These are phyloP conservation scores for Leccinum aurantiacum DNA, from an alignment of 768 basidiomycete genomes.

Conservation along the genomic window DNA sequence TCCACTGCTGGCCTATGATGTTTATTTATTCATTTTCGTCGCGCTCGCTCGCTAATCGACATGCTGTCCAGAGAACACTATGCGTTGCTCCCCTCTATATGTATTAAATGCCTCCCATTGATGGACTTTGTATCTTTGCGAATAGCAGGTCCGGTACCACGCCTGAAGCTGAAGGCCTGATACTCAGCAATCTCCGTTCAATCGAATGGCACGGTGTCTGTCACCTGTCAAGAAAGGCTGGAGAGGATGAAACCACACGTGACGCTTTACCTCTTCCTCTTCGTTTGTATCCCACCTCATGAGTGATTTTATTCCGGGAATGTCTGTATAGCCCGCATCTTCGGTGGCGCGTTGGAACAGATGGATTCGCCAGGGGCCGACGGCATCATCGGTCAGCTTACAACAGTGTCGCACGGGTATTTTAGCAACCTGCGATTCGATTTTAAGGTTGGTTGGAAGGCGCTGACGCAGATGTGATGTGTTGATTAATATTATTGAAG, in stretches of 20 bases:
- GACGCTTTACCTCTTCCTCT: constrained; percentile 22
- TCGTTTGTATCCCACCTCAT: constrained; percentile 20
- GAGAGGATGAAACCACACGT: constrained; percentile 24
- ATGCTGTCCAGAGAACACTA: constrained; percentile 12
- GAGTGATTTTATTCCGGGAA: constrained; percentile 17
- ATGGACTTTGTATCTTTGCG: constrained; percentile 27
- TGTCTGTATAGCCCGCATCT: constrained; percentile 19
- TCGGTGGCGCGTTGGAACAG: constrained; percentile 15
- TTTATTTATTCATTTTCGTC: neutral
- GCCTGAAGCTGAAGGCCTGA: constrained; percentile 10
- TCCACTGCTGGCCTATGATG: neutral
- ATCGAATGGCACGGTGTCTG: constrained; percentile 9
- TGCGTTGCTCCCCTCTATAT: constrained; percentile 22
- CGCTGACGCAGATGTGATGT: constrained; percentile 16
- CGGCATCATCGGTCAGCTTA: constrained; percentile 12
- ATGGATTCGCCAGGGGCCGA: constrained; percentile 17
- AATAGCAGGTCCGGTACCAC: constrained; percentile 26
- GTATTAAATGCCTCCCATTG: constrained; percentile 24
- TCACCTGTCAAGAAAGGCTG: constrained; percentile 17
- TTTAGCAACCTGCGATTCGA: constrained; percentile 14
- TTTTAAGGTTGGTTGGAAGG: constrained; percentile 20
- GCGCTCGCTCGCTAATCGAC: constrained; percentile 12
- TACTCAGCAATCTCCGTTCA: constrained; percentile 10
- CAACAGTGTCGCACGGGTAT: constrained; percentile 3
- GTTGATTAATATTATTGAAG: constrained; percentile 19